These are phyloP conservation scores for Syzygium oleosum DNA, from an alignment of 345 rosid genomes.

Conservation along the genomic window DNA sequence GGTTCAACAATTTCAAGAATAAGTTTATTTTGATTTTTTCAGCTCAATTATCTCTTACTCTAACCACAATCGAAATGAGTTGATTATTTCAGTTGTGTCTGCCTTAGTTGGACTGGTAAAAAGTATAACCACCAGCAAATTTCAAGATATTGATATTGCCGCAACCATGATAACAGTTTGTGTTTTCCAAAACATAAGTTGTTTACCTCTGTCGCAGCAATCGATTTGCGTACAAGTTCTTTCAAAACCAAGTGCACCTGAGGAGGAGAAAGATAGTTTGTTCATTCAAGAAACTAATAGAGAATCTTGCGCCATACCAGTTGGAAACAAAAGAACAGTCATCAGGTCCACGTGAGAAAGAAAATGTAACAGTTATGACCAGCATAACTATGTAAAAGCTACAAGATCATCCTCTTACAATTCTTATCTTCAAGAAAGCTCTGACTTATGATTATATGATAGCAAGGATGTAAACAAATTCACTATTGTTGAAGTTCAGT, in stretches of 20 bases:
- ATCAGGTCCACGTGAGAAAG: not conserved
- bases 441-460: not conserved
- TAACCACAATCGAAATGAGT: not conserved
- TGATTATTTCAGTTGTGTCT: not conserved
- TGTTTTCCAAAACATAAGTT: conserved; percentile 2
- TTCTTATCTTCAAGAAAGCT: not conserved
- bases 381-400: not conserved
- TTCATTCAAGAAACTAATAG: not conserved
- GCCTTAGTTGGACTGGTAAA: not conserved
- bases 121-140: not conserved
- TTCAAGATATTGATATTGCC: not conserved
- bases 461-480: not conserved
- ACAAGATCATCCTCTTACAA: not conserved
- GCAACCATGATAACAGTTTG: not conserved
- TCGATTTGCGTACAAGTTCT: conserved; percentile 95
- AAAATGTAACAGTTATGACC: not conserved
- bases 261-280: not conserved
- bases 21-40: not conserved
- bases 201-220: conserved; percentile 83
- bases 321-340: not conserved
- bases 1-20: not conserved
- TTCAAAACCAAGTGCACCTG: conserved; percentile 94
- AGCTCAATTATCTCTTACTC: not conserved
- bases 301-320: not conserved
- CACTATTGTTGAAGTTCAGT: not conserved